Conservation (phyloP, 2,329 filamentous ascomycete species). For the Alternaria burnsii region DNA sequence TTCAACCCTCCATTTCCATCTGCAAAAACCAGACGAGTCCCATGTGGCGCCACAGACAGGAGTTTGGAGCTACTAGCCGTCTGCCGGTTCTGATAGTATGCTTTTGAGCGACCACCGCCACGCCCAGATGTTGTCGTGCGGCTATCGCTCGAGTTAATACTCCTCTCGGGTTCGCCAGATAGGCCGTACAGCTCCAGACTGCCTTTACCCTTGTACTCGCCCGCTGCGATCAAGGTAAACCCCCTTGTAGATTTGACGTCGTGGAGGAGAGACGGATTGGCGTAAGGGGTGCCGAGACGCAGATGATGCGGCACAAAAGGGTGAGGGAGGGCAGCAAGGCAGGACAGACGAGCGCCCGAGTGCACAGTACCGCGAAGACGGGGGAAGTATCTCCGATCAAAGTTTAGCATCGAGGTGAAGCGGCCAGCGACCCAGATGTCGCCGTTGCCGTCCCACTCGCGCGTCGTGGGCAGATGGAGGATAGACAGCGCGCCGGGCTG, state of each 20-base stretch:
- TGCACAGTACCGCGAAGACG: slow-evolving; percentile 79
- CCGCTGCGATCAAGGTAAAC: slow-evolving; percentile 79
- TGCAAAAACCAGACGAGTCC: slow-evolving; percentile 80
- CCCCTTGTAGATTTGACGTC: slow-evolving; percentile 63
- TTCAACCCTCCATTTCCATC: slow-evolving; percentile 85
- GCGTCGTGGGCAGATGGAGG: slow-evolving; percentile 73
- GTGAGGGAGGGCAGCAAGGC: slow-evolving; percentile 73
- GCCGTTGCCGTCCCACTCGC: slow-evolving; percentile 67
- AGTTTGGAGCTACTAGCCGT: slow-evolving; percentile 83
- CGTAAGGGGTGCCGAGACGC: slow-evolving; percentile 63
- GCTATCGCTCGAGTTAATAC: slow-evolving; percentile 40
- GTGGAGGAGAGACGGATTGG: slow-evolving; percentile 64
- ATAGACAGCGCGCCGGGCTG: slow-evolving; percentile 86
- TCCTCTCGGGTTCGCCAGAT: slow-evolving; percentile 46
- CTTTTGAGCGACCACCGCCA: slow-evolving; percentile 50
- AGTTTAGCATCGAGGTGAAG: slow-evolving; percentile 87
- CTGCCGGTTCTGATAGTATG: slow-evolving; percentile 71
- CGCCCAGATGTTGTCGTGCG: slow-evolving; percentile 23
- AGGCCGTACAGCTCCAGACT: slow-evolving; percentile 87
- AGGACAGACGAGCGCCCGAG: slow-evolving; percentile 81
- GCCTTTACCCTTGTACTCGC: slow-evolving; percentile 91
- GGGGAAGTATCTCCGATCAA: slow-evolving; percentile 87
- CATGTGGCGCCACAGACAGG: slow-evolving; percentile 81
- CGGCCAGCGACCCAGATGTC: slow-evolving; percentile 90
- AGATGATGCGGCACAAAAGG: slow-evolving; percentile 71